Percentiles rank a stretch among this genome's conserved stretches.
Conservation (phyloP, 345 rosid species). For the Murraya paniculata region DNA sequence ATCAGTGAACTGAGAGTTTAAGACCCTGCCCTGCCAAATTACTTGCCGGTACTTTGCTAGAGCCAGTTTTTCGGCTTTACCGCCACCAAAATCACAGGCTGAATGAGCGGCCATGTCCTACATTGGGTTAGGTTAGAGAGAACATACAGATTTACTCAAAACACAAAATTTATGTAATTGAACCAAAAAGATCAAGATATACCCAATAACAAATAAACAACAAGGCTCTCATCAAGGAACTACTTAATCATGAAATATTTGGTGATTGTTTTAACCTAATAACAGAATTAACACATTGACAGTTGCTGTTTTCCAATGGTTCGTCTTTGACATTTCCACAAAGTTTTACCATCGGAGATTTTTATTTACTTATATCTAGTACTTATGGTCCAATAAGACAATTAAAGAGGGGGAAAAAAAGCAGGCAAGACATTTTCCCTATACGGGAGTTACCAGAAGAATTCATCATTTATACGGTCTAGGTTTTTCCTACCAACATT, state of each 20-base stretch:
- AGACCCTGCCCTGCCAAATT: constrained; percentile 92
- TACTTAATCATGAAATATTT: background rate
- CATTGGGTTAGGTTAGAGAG: constrained; percentile 14
- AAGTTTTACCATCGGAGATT: background rate
- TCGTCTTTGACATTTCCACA: background rate
- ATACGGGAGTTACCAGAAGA: background rate
- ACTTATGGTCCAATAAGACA: background rate
- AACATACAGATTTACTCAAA: background rate
- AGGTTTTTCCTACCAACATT: constrained; percentile 4
- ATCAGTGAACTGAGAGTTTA: constrained; percentile 80
- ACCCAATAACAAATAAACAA: background rate
- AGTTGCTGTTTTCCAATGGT: background rate
- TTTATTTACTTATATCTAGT: background rate
- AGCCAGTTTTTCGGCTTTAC: constrained; percentile 86
- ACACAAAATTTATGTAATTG: background rate
- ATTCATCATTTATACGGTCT: background rate
- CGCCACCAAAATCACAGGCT: constrained; percentile 96
- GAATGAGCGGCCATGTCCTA: constrained; percentile 99
- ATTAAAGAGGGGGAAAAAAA: background rate
- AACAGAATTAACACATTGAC: background rate
- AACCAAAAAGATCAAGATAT: background rate
- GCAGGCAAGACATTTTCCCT: background rate
- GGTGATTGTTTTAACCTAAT: constrained; percentile 2
- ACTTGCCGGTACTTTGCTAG: constrained; percentile 87
- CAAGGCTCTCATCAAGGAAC: background rate